Base-by-base conservation (phyloP, 2,329 filamentous ascomycete species). In the Aspergillus vadensis region DNA sequence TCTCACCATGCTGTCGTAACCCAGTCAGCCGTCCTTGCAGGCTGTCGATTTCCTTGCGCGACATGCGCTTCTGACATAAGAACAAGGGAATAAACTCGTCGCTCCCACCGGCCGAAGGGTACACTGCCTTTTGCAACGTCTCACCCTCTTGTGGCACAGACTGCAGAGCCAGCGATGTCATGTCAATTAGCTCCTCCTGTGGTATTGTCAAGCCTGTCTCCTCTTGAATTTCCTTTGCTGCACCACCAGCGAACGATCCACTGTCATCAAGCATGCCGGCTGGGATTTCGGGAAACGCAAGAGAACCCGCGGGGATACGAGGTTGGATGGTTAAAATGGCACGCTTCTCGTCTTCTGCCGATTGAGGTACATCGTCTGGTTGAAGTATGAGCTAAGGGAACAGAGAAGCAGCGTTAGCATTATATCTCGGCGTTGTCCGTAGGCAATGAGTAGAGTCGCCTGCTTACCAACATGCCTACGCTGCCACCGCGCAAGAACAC, bases 31-130 rank as follows among this genome's bases (percentile, higher is more conserved):
- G 82, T 5, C 82, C 83, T 63, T 81, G 77, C 63, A 85, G 74
- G 39, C 76, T 76, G 38, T 82, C 74, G 64, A 87, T 79, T 32
- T 84, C 75, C 4, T 71, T 67, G 36, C 79, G 71, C 1, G 79
- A 72, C 60, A 87, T 76, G 3, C 80, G 71, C 67, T 85, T 86
- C 68, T 85, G 80, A 62, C 80, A 83, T 32, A 86, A 66, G 61
- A 86, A 84, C 5, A 86, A 67, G 0, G 83, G 82, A 25, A 86
- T 82, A 64, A 84, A 86, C 62, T 87, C 85, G 68, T 87, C 85
- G 59, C 82, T 83, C 2, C 81, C 85, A 2, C 85, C 85, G 0
- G 82, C 75, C 12, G 79, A 82, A 0, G 83, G 82, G 66, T 86
- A 86, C 50, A 85, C 76, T 0, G 77, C 82, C 53, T 78, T 72